These are phyloP conservation scores for Berberis vulgaris DNA, from an alignment of 164 flowering plant genomes.

Conservation along the genomic window DNA sequence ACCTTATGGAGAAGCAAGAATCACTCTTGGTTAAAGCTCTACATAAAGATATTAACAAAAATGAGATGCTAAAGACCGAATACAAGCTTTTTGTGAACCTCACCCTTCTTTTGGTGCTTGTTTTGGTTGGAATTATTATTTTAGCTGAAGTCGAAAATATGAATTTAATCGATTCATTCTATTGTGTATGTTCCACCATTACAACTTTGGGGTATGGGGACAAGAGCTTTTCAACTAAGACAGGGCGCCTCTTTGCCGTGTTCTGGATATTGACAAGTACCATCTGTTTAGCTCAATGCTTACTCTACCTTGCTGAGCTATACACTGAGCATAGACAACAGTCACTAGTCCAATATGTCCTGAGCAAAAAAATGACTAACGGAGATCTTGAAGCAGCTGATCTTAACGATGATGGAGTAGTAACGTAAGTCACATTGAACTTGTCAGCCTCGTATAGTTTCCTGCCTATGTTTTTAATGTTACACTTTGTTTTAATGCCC, in stretches of 20 bases:
- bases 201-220: constrained; percentile 89
- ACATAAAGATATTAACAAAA: constrained; percentile 20
- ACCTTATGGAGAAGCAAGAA: constrained; percentile 70
- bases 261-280: constrained; percentile 81
- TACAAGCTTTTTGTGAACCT: constrained; percentile 35
- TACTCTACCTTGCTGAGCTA: constrained; percentile 61
- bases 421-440: constrained; percentile 29
- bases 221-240: constrained; percentile 61
- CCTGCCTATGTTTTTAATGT: no score
- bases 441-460: not conserved
- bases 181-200: constrained; percentile 80
- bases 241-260: constrained; percentile 72
- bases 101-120: constrained; percentile 30
- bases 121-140: constrained; percentile 43
- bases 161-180: constrained; percentile 53
- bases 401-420: constrained; percentile 55
- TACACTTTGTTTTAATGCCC: not conserved
- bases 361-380: constrained; percentile 33
- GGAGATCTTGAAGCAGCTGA: constrained; percentile 82
- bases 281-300: constrained; percentile 59
- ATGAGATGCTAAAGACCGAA: constrained; percentile 42
- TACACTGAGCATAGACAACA: constrained; percentile 43
- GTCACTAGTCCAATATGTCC: constrained; percentile 48
- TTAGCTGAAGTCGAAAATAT: constrained; percentile 37
- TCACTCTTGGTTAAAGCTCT: constrained; percentile 46